Evolutionary conservation across 768 basidiomycete species (phyloP), one percentile per base, ranked within the genome.

Genomic region (Mycena sanguinolenta): DNA sequence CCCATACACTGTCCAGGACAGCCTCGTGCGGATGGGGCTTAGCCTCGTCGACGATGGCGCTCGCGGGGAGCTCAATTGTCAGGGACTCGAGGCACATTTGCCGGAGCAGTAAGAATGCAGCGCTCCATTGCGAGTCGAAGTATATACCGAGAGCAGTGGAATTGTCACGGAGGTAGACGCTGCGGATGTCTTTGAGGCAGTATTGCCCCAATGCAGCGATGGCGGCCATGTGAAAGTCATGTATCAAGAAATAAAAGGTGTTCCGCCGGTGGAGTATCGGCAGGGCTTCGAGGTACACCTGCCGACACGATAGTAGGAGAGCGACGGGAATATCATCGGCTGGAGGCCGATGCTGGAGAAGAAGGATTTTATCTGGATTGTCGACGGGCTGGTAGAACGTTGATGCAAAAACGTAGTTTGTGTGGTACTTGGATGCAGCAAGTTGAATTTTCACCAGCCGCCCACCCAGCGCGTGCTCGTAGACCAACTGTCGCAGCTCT

Each of bases 201-300:
- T 54, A 60, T 1, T 17, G 23, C n/a, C 69, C 69, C 39, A 70
- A 23, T 3, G 36, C 69, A 12, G 57, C 38, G 17, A n/a, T 14
- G 6, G 64, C 36, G 34, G 34, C n/a, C 6, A 14, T n/a, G 49
- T n/a, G 28, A 38, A 70, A 27, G 14, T 64, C 49, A 27, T 53
- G 30, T 19, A 23, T 36, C 21, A 28, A 10, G 36, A 63, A 42
- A 16, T 38, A 23, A 38, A 63, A 71, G 44, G 65, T 67, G 44
- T 71, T 71, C 1, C 27, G n/a, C 23, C 16, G 27, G 59, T 66
- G 57, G 14, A 67, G 46, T 7, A 71, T 44, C 3, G 55, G 55
- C 6, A 63, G 70, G 8, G 70, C 64, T 52, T 66, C 64, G 57
- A 66, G 60, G 34, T 71, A 71, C n/a, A 58, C 25, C 42, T 66